Evolutionary conservation across 805 yeast genomes (phyloP).

Genomic region (Lachancea meyersii): DNA sequence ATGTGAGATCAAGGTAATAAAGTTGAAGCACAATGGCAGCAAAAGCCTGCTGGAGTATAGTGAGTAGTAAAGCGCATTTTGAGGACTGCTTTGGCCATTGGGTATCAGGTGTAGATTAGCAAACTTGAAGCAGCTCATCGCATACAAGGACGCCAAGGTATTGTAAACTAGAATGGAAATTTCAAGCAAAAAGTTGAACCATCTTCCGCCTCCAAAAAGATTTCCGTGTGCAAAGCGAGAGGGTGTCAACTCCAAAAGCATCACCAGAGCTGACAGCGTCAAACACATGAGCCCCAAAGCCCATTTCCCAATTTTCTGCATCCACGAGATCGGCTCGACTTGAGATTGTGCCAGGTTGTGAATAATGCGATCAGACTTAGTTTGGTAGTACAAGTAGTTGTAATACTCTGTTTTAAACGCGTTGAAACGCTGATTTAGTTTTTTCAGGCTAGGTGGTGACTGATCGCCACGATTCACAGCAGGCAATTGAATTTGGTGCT

Average conservation of each 20-base stretch:
- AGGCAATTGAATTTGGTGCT: constrained; percentile 14
- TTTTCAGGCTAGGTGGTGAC: constrained; percentile 14
- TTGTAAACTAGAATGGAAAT: constrained; percentile 25
- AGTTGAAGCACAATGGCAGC: constrained; percentile 31
- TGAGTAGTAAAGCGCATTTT: constrained; percentile 29
- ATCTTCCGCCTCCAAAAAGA: constrained; percentile 17
- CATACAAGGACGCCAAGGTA: constrained; percentile 26
- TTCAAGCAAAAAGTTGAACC: constrained; percentile 20
- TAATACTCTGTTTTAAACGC: constrained; percentile 28
- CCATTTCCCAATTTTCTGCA: constrained; percentile 10
- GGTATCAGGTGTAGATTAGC: constrained; percentile 30
- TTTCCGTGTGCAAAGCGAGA: constrained; percentile 22
- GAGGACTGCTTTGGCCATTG: constrained; percentile 31
- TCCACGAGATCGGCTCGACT: constrained; percentile 11
- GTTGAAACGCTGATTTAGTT: constrained; percentile 26
- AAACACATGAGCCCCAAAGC: constrained; percentile 13
- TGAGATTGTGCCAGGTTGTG: constrained; percentile 26
- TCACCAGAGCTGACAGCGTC: constrained; percentile 17
- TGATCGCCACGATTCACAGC: neutral
- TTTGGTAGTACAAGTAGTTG: constrained; percentile 24
- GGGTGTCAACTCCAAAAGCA: constrained; percentile 25
- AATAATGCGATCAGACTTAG: constrained; percentile 23
- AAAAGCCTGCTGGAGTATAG: constrained; percentile 31
- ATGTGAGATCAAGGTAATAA: constrained; percentile 26
- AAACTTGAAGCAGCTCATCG: constrained; percentile 31